A percentile compares a stretch with the other conserved stretches of the same genome.
These are phyloP conservation scores for Colletotrichum spinosum DNA, from an alignment of 2,329 filamentous ascomycete genomes.

Conservation along the genomic window DNA sequence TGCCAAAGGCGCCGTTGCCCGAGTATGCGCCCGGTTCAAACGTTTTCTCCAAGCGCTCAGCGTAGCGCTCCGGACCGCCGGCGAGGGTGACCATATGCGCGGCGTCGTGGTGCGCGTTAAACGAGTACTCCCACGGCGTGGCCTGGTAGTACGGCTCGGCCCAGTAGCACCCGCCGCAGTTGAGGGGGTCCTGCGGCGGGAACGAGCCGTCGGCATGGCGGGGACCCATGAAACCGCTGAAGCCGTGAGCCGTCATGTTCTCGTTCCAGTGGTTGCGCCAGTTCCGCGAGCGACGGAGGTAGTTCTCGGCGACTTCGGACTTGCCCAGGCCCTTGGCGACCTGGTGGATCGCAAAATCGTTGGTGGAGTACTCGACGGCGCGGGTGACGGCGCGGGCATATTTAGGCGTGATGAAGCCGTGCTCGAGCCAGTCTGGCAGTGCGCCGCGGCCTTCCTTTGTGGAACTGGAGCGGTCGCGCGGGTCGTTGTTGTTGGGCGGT, in stretches of 20 bases:
- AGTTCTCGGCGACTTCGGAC: constrained; percentile 63
- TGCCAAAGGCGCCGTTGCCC: constrained; percentile 56
- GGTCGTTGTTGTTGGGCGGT: constrained; percentile 69
- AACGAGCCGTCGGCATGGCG: constrained; percentile 62
- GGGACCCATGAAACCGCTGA: constrained; percentile 75
- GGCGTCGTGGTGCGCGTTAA: constrained; percentile 77
- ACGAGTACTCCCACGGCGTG: constrained; percentile 73
- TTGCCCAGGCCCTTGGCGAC: constrained; percentile 70
- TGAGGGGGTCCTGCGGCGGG: constrained; percentile 65
- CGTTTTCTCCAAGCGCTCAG: constrained; percentile 69
- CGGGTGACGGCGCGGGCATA: constrained; percentile 72
- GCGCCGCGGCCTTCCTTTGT: constrained; percentile 77
- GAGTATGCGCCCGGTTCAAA: constrained; percentile 63
- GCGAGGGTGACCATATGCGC: constrained; percentile 62
- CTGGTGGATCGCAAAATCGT: constrained; percentile 76
- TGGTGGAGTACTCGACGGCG: constrained; percentile 75
- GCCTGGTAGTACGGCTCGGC: constrained; percentile 68
- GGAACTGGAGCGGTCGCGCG: constrained; percentile 67
- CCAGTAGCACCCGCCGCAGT: constrained; percentile 76
- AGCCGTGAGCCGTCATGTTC: constrained; percentile 66
- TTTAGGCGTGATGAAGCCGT: constrained; percentile 73
- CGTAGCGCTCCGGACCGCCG: constrained; percentile 68
- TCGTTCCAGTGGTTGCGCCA: constrained; percentile 81
- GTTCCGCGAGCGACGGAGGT: constrained; percentile 72
- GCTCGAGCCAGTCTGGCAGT: constrained; percentile 73